phyloP scores from a whole-genome alignment of 2,329 filamentous ascomycete genomes.

The Sphaerulina populicola region DNA sequence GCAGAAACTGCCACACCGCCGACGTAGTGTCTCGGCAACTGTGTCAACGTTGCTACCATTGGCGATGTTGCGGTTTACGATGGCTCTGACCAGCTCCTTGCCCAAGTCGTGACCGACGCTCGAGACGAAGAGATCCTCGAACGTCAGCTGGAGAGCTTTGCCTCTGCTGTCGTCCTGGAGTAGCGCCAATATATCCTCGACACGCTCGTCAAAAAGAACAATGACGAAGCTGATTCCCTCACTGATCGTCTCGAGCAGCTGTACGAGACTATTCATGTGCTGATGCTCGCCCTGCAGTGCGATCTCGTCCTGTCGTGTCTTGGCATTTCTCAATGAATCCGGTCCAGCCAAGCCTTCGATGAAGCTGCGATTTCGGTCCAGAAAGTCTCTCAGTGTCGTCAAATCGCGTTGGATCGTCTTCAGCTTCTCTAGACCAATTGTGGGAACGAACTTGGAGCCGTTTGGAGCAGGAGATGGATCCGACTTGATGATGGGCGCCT shows the following conservation, averaged over 20 bases:
- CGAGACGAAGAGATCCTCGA: slow-evolving; percentile 77
- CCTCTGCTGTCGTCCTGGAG: slow-evolving; percentile 63
- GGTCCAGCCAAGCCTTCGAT: slow-evolving; percentile 93
- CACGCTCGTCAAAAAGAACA: slow-evolving; percentile 87
- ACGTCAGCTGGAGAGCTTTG: slow-evolving; percentile 69
- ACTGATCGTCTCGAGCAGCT: slow-evolving; percentile 80
- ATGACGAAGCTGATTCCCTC: slow-evolving; percentile 95
- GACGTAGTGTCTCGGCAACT: slow-evolving; percentile 83
- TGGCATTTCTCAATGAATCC: slow-evolving; percentile 67
- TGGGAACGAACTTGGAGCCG: slow-evolving; percentile 56
- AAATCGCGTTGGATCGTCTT: slow-evolving; percentile 71
- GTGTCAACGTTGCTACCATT: slow-evolving; percentile 97
- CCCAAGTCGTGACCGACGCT: slow-evolving; percentile 75
- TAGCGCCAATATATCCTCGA: slow-evolving; percentile 75
- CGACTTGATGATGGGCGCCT: slow-evolving; percentile 60
- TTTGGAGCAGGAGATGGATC: slow-evolving; percentile 48
- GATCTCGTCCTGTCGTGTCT: slow-evolving; percentile 80
- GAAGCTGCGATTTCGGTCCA: slow-evolving; percentile 77
- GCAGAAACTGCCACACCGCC: slow-evolving; percentile 93
- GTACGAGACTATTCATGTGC: slow-evolving; percentile 75
- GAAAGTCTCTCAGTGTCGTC: slow-evolving; percentile 68
- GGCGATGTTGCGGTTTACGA: slow-evolving; percentile 95
- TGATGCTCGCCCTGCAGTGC: slow-evolving; percentile 91
- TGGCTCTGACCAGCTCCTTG: slow-evolving; percentile 90
- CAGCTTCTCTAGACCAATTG: slow-evolving; percentile 60